A percentile compares a stretch with the other conserved stretches of the same genome.
Conservation (phyloP, 768 basidiomycete species). For the Podaxis carcinomalis region DNA sequence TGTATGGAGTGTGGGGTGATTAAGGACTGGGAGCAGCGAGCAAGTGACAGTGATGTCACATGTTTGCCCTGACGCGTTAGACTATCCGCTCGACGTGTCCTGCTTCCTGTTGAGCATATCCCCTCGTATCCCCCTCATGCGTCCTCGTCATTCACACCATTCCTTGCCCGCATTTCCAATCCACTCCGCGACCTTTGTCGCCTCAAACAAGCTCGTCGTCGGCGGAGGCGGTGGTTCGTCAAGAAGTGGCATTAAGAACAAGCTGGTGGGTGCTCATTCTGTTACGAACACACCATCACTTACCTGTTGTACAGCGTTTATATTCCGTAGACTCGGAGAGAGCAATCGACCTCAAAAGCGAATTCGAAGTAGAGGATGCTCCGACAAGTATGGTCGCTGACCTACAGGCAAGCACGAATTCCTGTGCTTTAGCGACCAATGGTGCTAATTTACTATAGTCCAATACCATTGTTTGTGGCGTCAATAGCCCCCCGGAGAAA, state of each 20-base stretch:
- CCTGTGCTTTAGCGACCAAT: neutral
- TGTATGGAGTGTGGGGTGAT: neutral
- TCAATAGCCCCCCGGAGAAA: conserved; percentile 71
- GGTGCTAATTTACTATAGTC: conserved; percentile 23
- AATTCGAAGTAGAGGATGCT: conserved; percentile 84
- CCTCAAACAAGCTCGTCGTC: conserved; percentile 66
- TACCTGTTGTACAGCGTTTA: conserved; percentile 47
- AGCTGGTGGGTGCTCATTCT: conserved; percentile 56
- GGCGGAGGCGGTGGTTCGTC: conserved; percentile 91
- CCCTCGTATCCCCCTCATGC: conserved; percentile 43
- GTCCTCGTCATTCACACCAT: conserved; percentile 75
- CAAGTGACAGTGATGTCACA: neutral
- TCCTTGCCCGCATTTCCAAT: conserved; percentile 82
- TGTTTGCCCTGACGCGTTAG: conserved; percentile 6
- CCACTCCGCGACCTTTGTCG: conserved; percentile 79
- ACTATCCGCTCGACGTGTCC: conserved; percentile 8
- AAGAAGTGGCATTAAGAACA: conserved; percentile 90
- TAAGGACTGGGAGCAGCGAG: neutral
- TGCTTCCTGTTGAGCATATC: neutral
- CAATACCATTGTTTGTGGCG: conserved; percentile 71
- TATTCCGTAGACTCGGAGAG: conserved; percentile 57
- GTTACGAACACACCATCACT: neutral
- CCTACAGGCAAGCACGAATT: conserved; percentile 40
- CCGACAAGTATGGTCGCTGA: conserved; percentile 93
- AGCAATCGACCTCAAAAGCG: conserved; percentile 51